Conservation (phyloP, 495 filamentous ascomycete species). For the Corynascus novoguineensis region DNA sequence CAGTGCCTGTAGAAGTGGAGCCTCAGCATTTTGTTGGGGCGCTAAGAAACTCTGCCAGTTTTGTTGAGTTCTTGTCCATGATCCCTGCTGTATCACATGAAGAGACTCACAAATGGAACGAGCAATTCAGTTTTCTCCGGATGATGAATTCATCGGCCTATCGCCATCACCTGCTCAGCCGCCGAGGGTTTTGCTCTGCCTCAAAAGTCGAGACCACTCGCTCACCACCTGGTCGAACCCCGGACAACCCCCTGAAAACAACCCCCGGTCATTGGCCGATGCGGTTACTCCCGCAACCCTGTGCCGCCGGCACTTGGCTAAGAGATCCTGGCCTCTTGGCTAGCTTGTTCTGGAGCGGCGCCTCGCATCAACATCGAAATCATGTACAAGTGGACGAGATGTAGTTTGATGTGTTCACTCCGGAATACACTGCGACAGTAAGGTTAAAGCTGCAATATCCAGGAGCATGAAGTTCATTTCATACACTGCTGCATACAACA, state of each 20-base stretch:
- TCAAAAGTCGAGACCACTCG: neutral
- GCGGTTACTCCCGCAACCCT: slow-evolving; percentile 4
- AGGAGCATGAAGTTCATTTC: no score
- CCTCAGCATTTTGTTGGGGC: slow-evolving; percentile 12
- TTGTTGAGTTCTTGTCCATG: slow-evolving; percentile 14
- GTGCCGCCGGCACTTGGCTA: neutral
- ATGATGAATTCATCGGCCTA: neutral
- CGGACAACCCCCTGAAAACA: neutral
- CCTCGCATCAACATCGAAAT: neutral
- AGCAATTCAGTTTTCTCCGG: neutral
- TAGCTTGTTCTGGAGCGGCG: neutral
- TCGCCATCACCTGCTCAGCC: neutral
- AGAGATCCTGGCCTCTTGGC: neutral
- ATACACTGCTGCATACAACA: no score
- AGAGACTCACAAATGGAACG: neutral
- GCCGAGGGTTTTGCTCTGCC: neutral
- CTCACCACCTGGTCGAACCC: neutral
- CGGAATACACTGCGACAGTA: no score
- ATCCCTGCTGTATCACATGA: neutral
- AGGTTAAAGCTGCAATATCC: no score
- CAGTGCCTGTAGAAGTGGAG: slow-evolving; percentile 3
- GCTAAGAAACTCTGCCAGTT: slow-evolving; percentile 9
- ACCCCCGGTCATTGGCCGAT: neutral
- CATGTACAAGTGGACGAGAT: no score
- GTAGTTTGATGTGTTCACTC: no score